Percentiles rank a stretch among this genome's conserved stretches.
These are phyloP conservation scores for Mycena amicta DNA, from an alignment of 768 basidiomycete genomes.

Conservation along the genomic window DNA sequence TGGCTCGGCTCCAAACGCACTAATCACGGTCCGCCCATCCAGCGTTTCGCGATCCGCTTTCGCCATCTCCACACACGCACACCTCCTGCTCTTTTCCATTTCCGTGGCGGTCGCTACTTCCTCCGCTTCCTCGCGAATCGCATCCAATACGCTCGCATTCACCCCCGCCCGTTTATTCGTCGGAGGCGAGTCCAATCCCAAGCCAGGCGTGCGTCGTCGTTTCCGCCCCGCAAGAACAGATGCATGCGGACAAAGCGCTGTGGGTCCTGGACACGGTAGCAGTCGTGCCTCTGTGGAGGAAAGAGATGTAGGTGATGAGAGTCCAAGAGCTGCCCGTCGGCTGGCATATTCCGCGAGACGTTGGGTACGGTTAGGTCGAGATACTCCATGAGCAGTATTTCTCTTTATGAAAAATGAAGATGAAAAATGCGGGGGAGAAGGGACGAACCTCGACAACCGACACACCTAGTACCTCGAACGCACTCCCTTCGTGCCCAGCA, in stretches of 20 bases:
- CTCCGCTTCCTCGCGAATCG: conserved; percentile 40
- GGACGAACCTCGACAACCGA: conserved; percentile 63
- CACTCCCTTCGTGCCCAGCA: conserved; percentile 77
- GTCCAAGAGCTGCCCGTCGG: conserved; percentile 54
- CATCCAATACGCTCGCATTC: conserved; percentile 44
- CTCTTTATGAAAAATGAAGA: conserved; percentile 45
- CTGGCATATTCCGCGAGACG: conserved; percentile 68
- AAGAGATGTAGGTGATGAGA: conserved; percentile 27
- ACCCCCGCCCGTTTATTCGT: conserved; percentile 22
- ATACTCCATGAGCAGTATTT: conserved; percentile 52
- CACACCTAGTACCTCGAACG: conserved; percentile 68
- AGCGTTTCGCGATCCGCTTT: conserved; percentile 39
- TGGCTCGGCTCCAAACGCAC: conserved; percentile 45
- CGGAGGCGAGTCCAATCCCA: conserved; percentile 31
- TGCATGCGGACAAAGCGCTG: background rate
- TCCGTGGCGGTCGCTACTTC: too few species aligned
- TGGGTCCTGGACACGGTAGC: conserved; percentile 15
- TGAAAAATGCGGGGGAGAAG: conserved; percentile 8
- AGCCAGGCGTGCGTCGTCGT: conserved; percentile 39
- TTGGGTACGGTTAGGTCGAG: conserved; percentile 64
- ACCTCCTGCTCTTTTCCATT: conserved; percentile 28
- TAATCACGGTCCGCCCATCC: conserved; percentile 50
- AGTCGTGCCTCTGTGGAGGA: conserved; percentile 29
- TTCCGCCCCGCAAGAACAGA: conserved; percentile 38
- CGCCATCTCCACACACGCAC: conserved; percentile 16